A percentile compares a stretch with the other conserved stretches of the same genome.
Conservation (phyloP, 2,329 filamentous ascomycete species). For the Laburnicola sp. region DNA sequence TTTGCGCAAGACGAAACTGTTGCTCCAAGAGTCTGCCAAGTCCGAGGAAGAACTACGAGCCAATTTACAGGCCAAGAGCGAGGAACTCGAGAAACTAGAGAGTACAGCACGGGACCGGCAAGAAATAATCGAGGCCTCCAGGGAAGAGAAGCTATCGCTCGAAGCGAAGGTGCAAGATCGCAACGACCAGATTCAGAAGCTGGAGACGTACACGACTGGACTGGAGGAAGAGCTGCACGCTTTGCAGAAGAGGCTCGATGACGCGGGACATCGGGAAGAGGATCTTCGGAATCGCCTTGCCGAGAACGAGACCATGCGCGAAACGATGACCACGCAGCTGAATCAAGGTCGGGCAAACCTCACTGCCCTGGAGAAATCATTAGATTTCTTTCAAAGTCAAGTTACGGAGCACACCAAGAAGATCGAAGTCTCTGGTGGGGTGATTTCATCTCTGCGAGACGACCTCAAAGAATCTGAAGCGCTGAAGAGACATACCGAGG, state of each 20-base stretch:
- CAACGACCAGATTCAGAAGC: slow-evolving; percentile 23
- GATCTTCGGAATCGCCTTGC: slow-evolving; percentile 27
- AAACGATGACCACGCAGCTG: slow-evolving; percentile 22
- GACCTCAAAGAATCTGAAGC: slow-evolving; percentile 27
- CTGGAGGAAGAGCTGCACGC: slow-evolving; percentile 26
- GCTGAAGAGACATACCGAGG: slow-evolving; percentile 25
- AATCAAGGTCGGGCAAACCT: slow-evolving; percentile 27
- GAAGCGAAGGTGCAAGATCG: slow-evolving; percentile 23
- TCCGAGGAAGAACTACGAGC: slow-evolving; percentile 27
- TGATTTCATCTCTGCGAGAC: slow-evolving; percentile 28
- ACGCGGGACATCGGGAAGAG: slow-evolving; percentile 25
- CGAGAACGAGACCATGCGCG: slow-evolving; percentile 24
- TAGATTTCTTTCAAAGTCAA: slow-evolving; percentile 25
- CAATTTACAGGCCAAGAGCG: slow-evolving; percentile 29
- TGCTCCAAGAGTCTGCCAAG: slow-evolving; percentile 22
- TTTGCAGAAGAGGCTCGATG: slow-evolving; percentile 25
- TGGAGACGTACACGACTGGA: slow-evolving; percentile 24
- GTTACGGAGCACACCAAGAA: slow-evolving; percentile 29
- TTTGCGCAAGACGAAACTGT: slow-evolving; percentile 26
- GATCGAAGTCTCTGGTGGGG: slow-evolving; percentile 25
- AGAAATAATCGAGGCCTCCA: slow-evolving; percentile 25
- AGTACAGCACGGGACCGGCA: slow-evolving; percentile 18
- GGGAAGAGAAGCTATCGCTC: slow-evolving; percentile 28
- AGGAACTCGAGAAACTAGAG: slow-evolving; percentile 34
- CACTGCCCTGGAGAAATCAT: slow-evolving; percentile 27